These are phyloP conservation scores for Colletotrichum noveboracense DNA, from an alignment of 2,329 filamentous ascomycete genomes.

Conservation along the genomic window DNA sequence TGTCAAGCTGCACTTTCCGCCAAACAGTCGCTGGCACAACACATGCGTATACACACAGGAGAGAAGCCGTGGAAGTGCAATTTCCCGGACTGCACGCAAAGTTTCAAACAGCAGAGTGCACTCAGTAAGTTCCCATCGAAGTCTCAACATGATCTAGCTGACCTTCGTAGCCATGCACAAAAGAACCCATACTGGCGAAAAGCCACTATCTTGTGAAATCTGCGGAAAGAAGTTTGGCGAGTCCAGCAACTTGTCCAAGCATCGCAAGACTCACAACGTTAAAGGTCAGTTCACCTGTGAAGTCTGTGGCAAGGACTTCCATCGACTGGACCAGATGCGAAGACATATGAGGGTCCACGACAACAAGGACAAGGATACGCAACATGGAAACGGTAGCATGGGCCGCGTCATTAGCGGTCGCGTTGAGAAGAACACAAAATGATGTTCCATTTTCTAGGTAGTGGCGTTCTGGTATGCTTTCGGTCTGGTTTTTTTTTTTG, in stretches of 20 bases:
- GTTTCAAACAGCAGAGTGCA: constrained; percentile 71
- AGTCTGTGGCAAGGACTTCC: constrained; percentile 62
- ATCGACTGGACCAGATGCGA: constrained; percentile 64
- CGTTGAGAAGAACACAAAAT: not conserved
- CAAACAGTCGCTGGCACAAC: constrained; percentile 71
- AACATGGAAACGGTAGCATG: not conserved
- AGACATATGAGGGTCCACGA: constrained; percentile 51
- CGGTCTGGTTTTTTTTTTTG: not conserved
- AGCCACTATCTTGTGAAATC: constrained; percentile 63
- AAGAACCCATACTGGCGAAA: constrained; percentile 69
- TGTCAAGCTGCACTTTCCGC: constrained; percentile 68
- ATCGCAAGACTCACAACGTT: constrained; percentile 64
- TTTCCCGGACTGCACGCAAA: constrained; percentile 54
- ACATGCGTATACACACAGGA: constrained; percentile 70
- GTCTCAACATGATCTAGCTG: not conserved
- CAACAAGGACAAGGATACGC: constrained; percentile 20
- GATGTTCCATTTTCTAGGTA: not conserved
- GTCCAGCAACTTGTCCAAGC: constrained; percentile 71
- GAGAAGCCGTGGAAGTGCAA: constrained; percentile 67
- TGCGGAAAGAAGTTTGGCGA: constrained; percentile 67
- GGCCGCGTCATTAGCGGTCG: not conserved
- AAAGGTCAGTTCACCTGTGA: constrained; percentile 57
- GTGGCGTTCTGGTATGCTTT: not conserved
- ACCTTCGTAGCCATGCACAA: constrained; percentile 64
- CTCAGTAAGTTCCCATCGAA: constrained; percentile 53